Percentiles rank a stretch among this genome's conserved stretches.
phyloP scores from a whole-genome alignment of 2,329 filamentous ascomycete genomes.

The Penicillium vulpinum region DNA sequence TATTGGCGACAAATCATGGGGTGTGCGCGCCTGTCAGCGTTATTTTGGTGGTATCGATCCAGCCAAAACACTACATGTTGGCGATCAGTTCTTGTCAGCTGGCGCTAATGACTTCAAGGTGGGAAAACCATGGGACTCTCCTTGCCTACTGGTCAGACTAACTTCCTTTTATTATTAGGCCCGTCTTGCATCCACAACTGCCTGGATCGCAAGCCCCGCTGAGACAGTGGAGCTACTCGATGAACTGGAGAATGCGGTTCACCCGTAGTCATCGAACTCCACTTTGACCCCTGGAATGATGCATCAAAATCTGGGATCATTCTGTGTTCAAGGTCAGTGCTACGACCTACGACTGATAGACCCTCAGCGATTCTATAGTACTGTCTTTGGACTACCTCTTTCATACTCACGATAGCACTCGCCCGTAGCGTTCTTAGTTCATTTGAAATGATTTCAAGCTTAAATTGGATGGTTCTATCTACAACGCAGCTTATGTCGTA shows the following conservation, averaged over 20 bases:
- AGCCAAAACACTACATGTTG: constrained; percentile 85
- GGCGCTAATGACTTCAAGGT: constrained; percentile 97
- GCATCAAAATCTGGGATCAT: background rate
- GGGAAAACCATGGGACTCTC: constrained; percentile 3
- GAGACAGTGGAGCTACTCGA: constrained; percentile 90
- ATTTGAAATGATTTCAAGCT: background rate
- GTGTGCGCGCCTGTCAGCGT: constrained; percentile 85
- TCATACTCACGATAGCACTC: background rate
- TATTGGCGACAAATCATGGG: constrained; percentile 97
- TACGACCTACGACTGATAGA: background rate
- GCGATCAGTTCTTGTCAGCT: constrained; percentile 91
- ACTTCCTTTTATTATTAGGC: constrained; percentile 49
- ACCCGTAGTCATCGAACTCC: background rate
- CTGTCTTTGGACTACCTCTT: background rate
- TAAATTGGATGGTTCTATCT: constrained; percentile 8
- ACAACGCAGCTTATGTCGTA: background rate
- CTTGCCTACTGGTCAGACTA: background rate
- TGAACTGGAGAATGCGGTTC: constrained; percentile 54
- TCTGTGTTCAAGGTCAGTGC: background rate
- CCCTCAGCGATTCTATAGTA: background rate
- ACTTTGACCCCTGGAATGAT: background rate
- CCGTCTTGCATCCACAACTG: constrained; percentile 84
- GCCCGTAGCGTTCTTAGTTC: background rate
- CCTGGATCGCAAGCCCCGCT: constrained; percentile 90
- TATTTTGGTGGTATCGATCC: constrained; percentile 79